These are phyloP conservation scores for Venturia carpophila DNA, from an alignment of 2,329 filamentous ascomycete genomes.

Conservation along the genomic window DNA sequence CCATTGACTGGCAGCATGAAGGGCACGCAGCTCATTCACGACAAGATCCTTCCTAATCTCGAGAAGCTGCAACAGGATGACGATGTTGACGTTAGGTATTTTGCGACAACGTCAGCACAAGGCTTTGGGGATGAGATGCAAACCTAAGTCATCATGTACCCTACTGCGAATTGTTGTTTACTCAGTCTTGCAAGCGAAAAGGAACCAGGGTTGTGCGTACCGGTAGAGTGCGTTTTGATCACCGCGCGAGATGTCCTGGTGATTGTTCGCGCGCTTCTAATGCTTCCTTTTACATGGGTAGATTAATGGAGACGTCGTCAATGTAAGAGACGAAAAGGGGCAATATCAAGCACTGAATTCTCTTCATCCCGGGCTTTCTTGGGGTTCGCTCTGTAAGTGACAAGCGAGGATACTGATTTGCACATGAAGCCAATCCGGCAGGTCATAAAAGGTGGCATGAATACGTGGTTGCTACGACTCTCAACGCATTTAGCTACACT, in stretches of 20 bases:
- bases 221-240: conserved; percentile 5
- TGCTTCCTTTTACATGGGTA: conserved; percentile 1
- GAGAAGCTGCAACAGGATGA: conserved; percentile 96
- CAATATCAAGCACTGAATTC: background rate
- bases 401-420: background rate
- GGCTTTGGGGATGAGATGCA: conserved; percentile 15
- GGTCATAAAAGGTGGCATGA: background rate
- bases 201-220: conserved; percentile 8
- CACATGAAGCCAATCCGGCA: background rate
- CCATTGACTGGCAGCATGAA: conserved; percentile 54
- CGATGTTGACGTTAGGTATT: conserved; percentile 96
- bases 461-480: background rate
- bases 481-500: background rate
- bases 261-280: conserved; percentile 9
- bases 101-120: conserved; percentile 79
- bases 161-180: conserved; percentile 3
- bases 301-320: background rate
- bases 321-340: conserved; percentile 3
- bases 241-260: background rate
- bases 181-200: conserved; percentile 13
- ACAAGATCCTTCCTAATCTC: conserved; percentile 79
- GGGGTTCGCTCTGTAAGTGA: background rate
- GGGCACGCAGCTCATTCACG: conserved; percentile 72
- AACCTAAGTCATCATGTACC: background rate
- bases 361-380: background rate